Evolutionary conservation across 768 basidiomycete genomes (phyloP).

Genomic region (Hydnomerulius pinastri): DNA sequence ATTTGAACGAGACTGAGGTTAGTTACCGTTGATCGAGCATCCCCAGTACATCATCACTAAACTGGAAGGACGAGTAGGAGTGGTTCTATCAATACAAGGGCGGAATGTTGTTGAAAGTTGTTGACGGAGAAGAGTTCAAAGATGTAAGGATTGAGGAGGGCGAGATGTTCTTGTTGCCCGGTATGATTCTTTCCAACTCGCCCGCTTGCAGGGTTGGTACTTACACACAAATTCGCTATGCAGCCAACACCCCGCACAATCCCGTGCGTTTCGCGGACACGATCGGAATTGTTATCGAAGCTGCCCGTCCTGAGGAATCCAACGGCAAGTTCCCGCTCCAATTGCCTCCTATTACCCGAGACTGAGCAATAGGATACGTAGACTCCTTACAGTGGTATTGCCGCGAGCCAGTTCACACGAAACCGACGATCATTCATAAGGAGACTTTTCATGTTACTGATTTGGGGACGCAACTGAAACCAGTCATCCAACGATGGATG

Average conservation of each 20-base stretch:
- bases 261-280: slow-evolving; percentile 91
- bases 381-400: slow-evolving; percentile 96
- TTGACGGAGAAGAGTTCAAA: slow-evolving; percentile 76
- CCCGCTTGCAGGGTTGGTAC: background rate
- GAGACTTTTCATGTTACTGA: slow-evolving; percentile 87
- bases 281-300: slow-evolving; percentile 89
- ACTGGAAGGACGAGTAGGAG: slow-evolving; percentile 52
- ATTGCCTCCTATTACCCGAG: background rate
- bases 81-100: slow-evolving; percentile 99
- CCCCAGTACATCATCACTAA: background rate
- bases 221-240: background rate
- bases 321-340: slow-evolving; percentile 52
- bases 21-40: slow-evolving; percentile 3
- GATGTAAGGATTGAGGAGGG: slow-evolving; percentile 93
- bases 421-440: slow-evolving; percentile 79
- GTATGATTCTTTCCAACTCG: slow-evolving; percentile 41
- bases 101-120: slow-evolving; percentile 84
- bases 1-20: slow-evolving; percentile 93
- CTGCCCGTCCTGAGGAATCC: slow-evolving; percentile 72
- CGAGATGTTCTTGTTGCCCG: slow-evolving; percentile 94
- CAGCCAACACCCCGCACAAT: slow-evolving; percentile 96
- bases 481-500: slow-evolving; percentile 88
- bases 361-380: slow-evolving; percentile 31
- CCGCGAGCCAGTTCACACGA: slow-evolving; percentile 55
- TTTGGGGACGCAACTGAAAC: slow-evolving; percentile 91